Percentiles rank a stretch among this genome's conserved stretches.
These are phyloP conservation scores for Daucus carota DNA, from an alignment of 129 eudicot species.

Conservation along the genomic window DNA sequence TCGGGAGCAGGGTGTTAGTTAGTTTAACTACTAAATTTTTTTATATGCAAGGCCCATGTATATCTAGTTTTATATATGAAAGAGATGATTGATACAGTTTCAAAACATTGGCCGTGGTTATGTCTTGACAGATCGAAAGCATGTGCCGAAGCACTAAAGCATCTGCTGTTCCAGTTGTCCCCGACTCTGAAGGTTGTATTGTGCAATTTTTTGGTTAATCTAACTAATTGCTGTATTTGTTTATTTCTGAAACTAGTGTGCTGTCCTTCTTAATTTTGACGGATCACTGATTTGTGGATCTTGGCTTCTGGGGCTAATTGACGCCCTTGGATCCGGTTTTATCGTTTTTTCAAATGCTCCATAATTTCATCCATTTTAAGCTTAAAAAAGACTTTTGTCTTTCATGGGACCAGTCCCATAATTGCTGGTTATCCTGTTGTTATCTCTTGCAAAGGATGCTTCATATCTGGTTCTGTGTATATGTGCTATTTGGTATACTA, in stretches of 20 bases:
- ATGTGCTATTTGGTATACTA: neutral
- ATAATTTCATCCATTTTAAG: neutral
- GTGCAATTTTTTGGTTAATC: neutral
- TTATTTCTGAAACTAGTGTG: neutral
- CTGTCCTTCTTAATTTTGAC: neutral
- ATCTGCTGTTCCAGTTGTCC: slow-evolving; percentile 81
- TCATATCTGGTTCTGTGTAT: neutral
- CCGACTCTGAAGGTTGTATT: slow-evolving; percentile 80
- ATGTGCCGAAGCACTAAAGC: slow-evolving; percentile 71
- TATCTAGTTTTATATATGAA: neutral
- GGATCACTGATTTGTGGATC: neutral
- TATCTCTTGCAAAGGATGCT: neutral
- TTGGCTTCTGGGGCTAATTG: neutral
- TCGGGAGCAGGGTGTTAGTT: no score
- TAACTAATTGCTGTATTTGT: neutral
- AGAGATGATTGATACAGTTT: neutral
- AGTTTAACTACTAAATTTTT: no score
- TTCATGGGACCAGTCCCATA: neutral
- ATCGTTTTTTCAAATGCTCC: neutral
- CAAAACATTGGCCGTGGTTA: neutral
- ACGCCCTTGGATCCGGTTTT: neutral
- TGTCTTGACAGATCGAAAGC: slow-evolving; percentile 62
- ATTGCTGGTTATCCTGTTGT: neutral
- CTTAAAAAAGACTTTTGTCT: neutral
- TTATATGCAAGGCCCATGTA: neutral